These are phyloP conservation scores for Fraxinus platypoda DNA, from an alignment of 305 asterid species.

Conservation along the genomic window DNA sequence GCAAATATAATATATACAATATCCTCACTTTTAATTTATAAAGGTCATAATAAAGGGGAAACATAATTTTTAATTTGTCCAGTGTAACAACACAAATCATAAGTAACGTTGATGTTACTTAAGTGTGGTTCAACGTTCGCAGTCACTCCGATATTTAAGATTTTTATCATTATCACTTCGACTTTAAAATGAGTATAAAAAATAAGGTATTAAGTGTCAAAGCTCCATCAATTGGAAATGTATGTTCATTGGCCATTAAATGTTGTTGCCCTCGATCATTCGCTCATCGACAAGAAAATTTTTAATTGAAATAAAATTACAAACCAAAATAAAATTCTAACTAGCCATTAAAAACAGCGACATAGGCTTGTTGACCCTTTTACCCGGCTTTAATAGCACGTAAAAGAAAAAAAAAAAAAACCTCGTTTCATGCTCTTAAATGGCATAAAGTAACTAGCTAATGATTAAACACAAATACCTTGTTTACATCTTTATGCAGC, in stretches of 20 bases:
- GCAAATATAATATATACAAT: neutral
- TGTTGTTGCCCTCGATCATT: neutral
- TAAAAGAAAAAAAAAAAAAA: neutral
- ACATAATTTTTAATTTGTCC: neutral
- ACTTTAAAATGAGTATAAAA: neutral
- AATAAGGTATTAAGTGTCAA: neutral
- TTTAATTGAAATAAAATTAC: neutral
- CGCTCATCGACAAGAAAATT: neutral
- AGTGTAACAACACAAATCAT: neutral
- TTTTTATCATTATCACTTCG: neutral
- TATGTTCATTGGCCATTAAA: neutral
- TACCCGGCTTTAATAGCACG: neutral
- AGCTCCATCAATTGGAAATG: neutral
- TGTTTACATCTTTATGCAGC: constrained; percentile 17
- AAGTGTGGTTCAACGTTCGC: neutral
- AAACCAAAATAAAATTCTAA: neutral
- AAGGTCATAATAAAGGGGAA: neutral
- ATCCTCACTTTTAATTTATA: neutral
- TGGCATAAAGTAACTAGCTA: constrained; percentile 1
- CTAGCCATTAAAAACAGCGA: neutral
- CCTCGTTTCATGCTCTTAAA: neutral
- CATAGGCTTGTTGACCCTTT: neutral
- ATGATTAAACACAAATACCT: constrained; percentile 30
- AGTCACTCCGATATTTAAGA: neutral
- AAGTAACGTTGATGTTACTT: neutral